A percentile compares a stretch with the other conserved stretches of the same genome.
phyloP scores from a whole-genome alignment of 2,329 filamentous ascomycete genomes.

The Neodidymelliopsis sp. region DNA sequence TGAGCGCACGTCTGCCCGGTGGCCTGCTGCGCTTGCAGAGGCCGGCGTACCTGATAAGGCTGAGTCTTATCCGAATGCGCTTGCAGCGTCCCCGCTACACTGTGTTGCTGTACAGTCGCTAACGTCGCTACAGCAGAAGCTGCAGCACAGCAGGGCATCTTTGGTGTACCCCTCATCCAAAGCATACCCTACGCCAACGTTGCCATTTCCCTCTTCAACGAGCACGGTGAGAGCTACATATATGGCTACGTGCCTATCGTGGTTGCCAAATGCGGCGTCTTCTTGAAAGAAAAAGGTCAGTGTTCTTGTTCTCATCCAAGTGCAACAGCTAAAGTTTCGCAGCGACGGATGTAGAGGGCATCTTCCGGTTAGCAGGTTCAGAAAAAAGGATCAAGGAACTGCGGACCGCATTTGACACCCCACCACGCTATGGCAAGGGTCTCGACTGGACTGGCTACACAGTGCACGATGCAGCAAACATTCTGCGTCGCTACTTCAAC shows the following conservation, averaged over 20 bases:
- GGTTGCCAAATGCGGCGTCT: constrained; percentile 97
- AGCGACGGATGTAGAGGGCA: constrained; percentile 96
- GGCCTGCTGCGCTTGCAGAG: constrained; percentile 9
- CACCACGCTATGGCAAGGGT: constrained; percentile 88
- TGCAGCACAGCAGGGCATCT: constrained; percentile 75
- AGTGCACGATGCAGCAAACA: constrained; percentile 97
- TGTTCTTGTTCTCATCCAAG: neutral
- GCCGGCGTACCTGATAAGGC: constrained; percentile 23
- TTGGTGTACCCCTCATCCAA: constrained; percentile 89
- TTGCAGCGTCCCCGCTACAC: constrained; percentile 24
- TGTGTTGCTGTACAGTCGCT: constrained; percentile 32
- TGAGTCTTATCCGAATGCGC: constrained; percentile 23
- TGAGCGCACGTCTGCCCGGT: constrained; percentile 6
- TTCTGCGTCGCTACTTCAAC: constrained; percentile 93
- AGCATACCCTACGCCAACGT: constrained; percentile 99
- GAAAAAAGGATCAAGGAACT: constrained; percentile 99
- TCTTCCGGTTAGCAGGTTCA: constrained; percentile 93
- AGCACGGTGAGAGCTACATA: constrained; percentile 92
- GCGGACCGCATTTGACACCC: constrained; percentile 89
- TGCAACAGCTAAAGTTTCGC: constrained; percentile 29
- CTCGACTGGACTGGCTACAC: constrained; percentile 98
- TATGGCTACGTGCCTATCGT: constrained; percentile 99
- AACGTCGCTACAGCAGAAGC: constrained; percentile 38
- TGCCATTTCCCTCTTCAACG: constrained; percentile 93
- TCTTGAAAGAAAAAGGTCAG: constrained; percentile 94